Evolutionary conservation across 139 green algal genomes (phyloP).

Genomic region (Tetraselmis chui): DNA sequence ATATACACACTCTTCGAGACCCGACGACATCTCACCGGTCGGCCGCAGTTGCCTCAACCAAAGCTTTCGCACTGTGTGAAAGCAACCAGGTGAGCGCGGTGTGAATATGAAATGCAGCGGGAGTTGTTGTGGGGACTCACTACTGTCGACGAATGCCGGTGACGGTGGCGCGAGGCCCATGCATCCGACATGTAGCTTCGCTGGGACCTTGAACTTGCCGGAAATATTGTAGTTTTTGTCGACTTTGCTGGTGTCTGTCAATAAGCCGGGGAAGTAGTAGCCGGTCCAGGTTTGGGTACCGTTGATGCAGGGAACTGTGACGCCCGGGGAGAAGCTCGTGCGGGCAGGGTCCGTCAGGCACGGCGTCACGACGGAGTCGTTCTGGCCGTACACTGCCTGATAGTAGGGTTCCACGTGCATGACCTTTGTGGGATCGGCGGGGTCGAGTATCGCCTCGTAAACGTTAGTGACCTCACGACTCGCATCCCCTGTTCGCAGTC

Average conservation of each 20-base stretch:
- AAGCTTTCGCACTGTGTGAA: too few species aligned
- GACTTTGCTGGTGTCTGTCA: constrained; percentile 52
- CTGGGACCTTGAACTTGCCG: constrained; percentile 50
- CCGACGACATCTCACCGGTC: too few species aligned
- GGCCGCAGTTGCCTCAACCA: too few species aligned
- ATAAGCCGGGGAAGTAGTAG: constrained; percentile 47
- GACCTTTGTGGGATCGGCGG: neutral
- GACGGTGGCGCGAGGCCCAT: constrained; percentile 37
- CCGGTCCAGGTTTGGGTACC: constrained; percentile 34
- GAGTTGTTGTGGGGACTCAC: neutral
- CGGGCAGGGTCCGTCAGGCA: neutral
- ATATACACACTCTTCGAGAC: too few species aligned
- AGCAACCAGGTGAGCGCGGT: too few species aligned
- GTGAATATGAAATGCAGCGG: too few species aligned
- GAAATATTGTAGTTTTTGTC: constrained; percentile 48
- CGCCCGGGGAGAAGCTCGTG: constrained; percentile 5
- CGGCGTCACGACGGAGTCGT: neutral
- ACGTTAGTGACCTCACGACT: constrained; percentile 49
- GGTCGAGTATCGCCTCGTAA: constrained; percentile 40
- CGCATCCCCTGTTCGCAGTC: constrained; percentile 3
- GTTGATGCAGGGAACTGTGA: constrained; percentile 29
- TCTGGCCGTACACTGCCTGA: neutral
- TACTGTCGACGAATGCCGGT: neutral
- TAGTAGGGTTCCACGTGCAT: neutral
- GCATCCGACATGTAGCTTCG: constrained; percentile 64